Evolutionary conservation across 2,329 filamentous ascomycete species (phyloP), one percentile per base, ranked within the genome.

Genomic region (Cladosporium phlei): DNA sequence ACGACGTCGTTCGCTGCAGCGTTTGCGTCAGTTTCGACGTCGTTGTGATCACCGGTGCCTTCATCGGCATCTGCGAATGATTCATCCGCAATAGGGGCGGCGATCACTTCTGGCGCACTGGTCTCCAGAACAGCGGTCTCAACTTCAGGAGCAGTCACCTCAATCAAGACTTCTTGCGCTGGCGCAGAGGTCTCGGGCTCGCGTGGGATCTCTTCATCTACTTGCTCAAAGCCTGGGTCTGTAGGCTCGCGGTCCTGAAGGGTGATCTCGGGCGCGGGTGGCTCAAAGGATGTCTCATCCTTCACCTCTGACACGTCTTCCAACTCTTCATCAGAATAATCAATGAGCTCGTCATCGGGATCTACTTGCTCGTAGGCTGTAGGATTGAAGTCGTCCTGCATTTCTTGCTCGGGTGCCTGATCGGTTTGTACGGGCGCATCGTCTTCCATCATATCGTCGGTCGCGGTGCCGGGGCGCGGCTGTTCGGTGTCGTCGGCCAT

Each of bases 401-500:
- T 58, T 17, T 52, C 49, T 27, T 58, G 59, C 46, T 66, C 64
- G 43, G 55, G 54, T 11, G 59, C 58, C 22, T 62, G 59, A 25
- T 65, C 64, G 11, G 58, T 61, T 4, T 59, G 48, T 10, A 35
- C 38, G 22, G 52, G 52, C 14, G 55, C 54, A 16, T 57, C 59
- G 33, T 63, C 60, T 19, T 58, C 59, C 58, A 65, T 62, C 52
- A 60, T 47, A n/a, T 60, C 59, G 44, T 64, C 62, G 8, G 56
- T 49, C 53, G 60, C 51, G 55, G 65, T 49, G 56, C 57, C 48
- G 52, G 66, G 71, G 60, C 54, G 72, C 63, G 35, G 63, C 60
- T 52, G 54, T 30, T 69, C 66, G 48, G 66, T 67, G 54, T 83
- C 80, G 55, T 79, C 73, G 38, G 79, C 68, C 44, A 80, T 78